Evolutionary conservation across 306 rosid genomes (phyloP).

Genomic region (Luffa aegyptiaca): DNA sequence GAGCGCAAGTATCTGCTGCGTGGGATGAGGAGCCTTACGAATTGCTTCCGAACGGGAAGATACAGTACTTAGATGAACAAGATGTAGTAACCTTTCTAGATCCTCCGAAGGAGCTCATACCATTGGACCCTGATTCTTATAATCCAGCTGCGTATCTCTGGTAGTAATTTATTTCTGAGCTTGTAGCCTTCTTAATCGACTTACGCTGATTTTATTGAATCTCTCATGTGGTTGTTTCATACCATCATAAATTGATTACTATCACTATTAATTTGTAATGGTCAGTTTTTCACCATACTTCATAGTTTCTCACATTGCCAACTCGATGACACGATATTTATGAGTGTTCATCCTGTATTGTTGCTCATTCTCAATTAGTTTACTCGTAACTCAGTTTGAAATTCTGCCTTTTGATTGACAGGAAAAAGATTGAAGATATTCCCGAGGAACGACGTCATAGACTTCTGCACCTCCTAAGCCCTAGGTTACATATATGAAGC

Average conservation of each 20-base stretch:
- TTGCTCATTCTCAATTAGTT: not conserved
- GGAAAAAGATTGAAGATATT: constrained; percentile 86
- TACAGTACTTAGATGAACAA: constrained; percentile 58
- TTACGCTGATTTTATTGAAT: not conserved
- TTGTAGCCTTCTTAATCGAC: not conserved
- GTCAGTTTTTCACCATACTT: not conserved
- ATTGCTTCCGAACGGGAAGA: constrained; percentile 44
- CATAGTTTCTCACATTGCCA: not conserved
- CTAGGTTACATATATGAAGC: constrained; percentile 37
- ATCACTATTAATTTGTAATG: not conserved
- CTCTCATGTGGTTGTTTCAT: not conserved
- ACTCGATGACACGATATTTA: not conserved
- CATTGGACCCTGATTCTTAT: constrained; percentile 54
- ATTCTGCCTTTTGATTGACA: constrained; percentile 8
- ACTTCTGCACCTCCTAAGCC: constrained; percentile 45
- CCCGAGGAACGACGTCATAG: constrained; percentile 75
- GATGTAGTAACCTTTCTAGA: constrained; percentile 69
- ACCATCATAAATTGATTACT: not conserved
- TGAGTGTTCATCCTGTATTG: not conserved
- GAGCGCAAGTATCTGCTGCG: constrained; percentile 24
- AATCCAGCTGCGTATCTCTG: constrained; percentile 83
- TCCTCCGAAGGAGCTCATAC: constrained; percentile 66
- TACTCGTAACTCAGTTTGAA: not conserved
- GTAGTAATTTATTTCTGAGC: constrained; percentile 18
- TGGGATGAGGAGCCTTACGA: constrained; percentile 75